Evolutionary conservation across 768 basidiomycete genomes (phyloP).

Genomic region (Russula lepida): DNA sequence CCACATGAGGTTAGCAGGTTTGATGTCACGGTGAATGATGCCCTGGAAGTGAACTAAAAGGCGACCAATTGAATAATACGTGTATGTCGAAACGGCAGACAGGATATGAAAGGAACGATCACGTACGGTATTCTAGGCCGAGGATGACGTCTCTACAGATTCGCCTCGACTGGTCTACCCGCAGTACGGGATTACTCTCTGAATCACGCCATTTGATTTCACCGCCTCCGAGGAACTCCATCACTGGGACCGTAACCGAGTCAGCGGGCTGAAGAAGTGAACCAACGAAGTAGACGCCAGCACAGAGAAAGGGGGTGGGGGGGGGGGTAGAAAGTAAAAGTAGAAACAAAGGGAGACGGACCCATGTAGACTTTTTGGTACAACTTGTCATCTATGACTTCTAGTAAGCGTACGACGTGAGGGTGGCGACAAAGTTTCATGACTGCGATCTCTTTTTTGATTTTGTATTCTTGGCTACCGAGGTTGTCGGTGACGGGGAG

Average conservation of each 20-base stretch:
- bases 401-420: conserved; percentile 80
- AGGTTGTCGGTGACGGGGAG: conserved; percentile 58
- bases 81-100: not conserved
- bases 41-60: conserved; percentile 92
- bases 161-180: conserved; percentile 71
- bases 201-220: conserved; percentile 84
- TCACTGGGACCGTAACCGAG: conserved; percentile 43
- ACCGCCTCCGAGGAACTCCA: conserved; percentile 94
- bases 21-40: conserved; percentile 99
- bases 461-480: conserved; percentile 70
- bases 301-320: not conserved
- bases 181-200: conserved; percentile 61
- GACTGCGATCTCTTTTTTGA: conserved; percentile 91
- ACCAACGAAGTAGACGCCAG: not conserved
- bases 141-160: conserved; percentile 91
- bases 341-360: conserved; percentile 43
- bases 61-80: not conserved
- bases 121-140: conserved; percentile 91
- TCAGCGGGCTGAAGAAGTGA: conserved; percentile 7
- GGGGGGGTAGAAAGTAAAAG: conserved; percentile 1
- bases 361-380: conserved; percentile 90
- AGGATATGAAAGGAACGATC: conserved; percentile 5
- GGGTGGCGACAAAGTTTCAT: conserved; percentile 95
- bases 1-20: conserved; percentile 95
- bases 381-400: conserved; percentile 91